These are phyloP conservation scores for Warburgia ugandensis DNA, from an alignment of 164 flowering plant genomes.

Conservation along the genomic window DNA sequence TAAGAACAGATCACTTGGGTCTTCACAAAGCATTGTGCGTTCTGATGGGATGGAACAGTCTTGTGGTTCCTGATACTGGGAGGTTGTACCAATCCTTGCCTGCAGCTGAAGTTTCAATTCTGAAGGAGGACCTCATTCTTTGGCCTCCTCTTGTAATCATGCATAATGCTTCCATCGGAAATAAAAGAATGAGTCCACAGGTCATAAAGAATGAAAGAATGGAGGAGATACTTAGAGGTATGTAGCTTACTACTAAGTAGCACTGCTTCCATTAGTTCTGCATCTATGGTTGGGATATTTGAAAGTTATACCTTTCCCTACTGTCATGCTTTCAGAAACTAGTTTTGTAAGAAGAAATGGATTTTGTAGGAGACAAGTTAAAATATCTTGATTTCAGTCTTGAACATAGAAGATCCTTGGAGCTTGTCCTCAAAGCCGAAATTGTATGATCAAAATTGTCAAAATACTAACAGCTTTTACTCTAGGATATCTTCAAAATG, in stretches of 20 bases:
- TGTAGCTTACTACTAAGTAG: background rate
- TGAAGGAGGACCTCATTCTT: slow-evolving; percentile 57
- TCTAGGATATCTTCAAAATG: no score
- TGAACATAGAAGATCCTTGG: no score
- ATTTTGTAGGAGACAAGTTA: no score
- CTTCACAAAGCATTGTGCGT: slow-evolving; percentile 66
- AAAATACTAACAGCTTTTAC: no score
- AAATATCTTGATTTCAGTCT: no score
- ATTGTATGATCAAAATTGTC: no score
- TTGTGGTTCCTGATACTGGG: slow-evolving; percentile 15
- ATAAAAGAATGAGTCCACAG: slow-evolving; percentile 22
- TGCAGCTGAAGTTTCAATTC: slow-evolving; percentile 30
- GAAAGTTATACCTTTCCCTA: background rate
- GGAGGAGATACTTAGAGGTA: slow-evolving; percentile 44
- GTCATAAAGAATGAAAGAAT: slow-evolving; percentile 36
- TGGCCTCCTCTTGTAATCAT: slow-evolving; percentile 73
- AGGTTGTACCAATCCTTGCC: slow-evolving; percentile 31
- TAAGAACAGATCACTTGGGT: slow-evolving; percentile 60
- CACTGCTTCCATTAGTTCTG: background rate
- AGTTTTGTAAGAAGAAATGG: no score
- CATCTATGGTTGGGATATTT: background rate
- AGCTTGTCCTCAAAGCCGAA: no score
- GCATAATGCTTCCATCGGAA: slow-evolving; percentile 45
- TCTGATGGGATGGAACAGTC: slow-evolving; percentile 63
- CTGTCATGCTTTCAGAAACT: no score